A percentile compares a stretch with the other conserved stretches of the same genome.
Conservation (phyloP, 2,329 filamentous ascomycete genomes). For the Aspergillus pseudoglaucus region DNA sequence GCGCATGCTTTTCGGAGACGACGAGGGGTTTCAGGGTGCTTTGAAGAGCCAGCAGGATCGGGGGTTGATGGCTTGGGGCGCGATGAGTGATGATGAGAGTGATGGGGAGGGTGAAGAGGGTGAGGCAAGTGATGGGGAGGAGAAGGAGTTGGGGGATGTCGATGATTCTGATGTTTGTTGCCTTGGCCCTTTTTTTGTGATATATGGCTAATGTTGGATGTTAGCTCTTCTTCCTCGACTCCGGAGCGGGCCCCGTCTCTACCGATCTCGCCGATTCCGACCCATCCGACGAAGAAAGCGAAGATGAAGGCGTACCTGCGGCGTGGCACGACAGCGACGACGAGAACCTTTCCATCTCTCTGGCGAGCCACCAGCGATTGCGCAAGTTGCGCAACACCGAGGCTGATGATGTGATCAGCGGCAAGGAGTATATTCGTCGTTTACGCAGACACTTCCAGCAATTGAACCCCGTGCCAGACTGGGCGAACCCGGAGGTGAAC, state of each 20-base stretch:
- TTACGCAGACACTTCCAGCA: slow-evolving; percentile 69
- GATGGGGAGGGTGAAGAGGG: slow-evolving; percentile 18
- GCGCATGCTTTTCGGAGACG: slow-evolving; percentile 80
- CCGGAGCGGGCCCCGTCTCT: slow-evolving; percentile 45
- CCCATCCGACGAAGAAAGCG: slow-evolving; percentile 31
- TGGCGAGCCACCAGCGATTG: slow-evolving; percentile 67
- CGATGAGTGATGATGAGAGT: slow-evolving; percentile 20
- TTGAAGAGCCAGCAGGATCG: slow-evolving; percentile 54
- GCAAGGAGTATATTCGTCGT: slow-evolving; percentile 75
- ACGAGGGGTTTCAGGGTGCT: slow-evolving; percentile 69
- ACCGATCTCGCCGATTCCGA: slow-evolving; percentile 24
- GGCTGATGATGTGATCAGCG: slow-evolving; percentile 77
- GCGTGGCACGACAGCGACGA: slow-evolving; percentile 94
- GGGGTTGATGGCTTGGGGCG: slow-evolving; percentile 32
- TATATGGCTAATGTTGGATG: too few species aligned
- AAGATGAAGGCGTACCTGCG: slow-evolving; percentile 23
- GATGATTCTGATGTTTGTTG: slow-evolving; percentile 64
- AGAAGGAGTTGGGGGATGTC: slow-evolving; percentile 53
- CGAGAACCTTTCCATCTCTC: slow-evolving; percentile 74
- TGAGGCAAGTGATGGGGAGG: slow-evolving; percentile 43
- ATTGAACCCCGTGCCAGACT: slow-evolving; percentile 56
- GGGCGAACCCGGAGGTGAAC: slow-evolving; percentile 47
- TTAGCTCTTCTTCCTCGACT: slow-evolving; percentile 75
- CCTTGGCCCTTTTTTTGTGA: background rate
- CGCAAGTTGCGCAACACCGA: slow-evolving; percentile 77